These are phyloP conservation scores for Themeda triandra DNA, from an alignment of 176 grass and related monocot genomes.

Conservation along the genomic window DNA sequence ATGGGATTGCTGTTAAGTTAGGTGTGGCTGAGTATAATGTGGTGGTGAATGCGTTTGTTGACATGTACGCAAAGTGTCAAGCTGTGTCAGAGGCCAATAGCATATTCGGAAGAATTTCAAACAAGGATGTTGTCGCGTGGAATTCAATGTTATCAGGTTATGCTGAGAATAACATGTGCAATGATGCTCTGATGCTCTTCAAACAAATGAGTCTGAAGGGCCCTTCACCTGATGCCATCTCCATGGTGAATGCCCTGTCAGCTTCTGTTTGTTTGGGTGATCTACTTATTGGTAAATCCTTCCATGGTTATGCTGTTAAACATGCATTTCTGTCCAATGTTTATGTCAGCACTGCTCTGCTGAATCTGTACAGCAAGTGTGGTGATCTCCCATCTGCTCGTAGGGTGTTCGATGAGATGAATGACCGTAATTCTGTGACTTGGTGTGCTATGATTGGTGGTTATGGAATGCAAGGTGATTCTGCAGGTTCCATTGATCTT, in stretches of 20 bases:
- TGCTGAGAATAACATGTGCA: conserved; percentile 47
- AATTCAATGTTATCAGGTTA: conserved; percentile 62
- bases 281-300: conserved; percentile 43
- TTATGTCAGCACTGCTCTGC: conserved; percentile 57
- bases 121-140: conserved; percentile 64
- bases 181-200: conserved; percentile 49
- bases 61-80: conserved; percentile 66
- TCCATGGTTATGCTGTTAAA: conserved; percentile 58
- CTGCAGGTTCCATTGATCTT: conserved; percentile 46
- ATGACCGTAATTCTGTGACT: conserved; percentile 49
- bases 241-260: conserved; percentile 54
- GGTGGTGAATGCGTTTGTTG: conserved; percentile 55
- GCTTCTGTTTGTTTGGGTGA: conserved; percentile 51
- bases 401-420: conserved; percentile 53
- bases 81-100: conserved; percentile 37
- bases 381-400: conserved; percentile 52
- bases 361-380: conserved; percentile 73
- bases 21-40: conserved; percentile 20
- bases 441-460: conserved; percentile 76
- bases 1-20: conserved; percentile 44
- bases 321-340: conserved; percentile 44
- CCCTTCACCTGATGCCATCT: conserved; percentile 53
- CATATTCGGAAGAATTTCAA: conserved; percentile 35
- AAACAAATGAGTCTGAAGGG: conserved; percentile 47
- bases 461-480: conserved; percentile 73